Percentiles rank a stretch among this genome's conserved stretches.
phyloP scores from a whole-genome alignment of 2,329 filamentous ascomycete genomes.

The Hypomyces rosellus region DNA sequence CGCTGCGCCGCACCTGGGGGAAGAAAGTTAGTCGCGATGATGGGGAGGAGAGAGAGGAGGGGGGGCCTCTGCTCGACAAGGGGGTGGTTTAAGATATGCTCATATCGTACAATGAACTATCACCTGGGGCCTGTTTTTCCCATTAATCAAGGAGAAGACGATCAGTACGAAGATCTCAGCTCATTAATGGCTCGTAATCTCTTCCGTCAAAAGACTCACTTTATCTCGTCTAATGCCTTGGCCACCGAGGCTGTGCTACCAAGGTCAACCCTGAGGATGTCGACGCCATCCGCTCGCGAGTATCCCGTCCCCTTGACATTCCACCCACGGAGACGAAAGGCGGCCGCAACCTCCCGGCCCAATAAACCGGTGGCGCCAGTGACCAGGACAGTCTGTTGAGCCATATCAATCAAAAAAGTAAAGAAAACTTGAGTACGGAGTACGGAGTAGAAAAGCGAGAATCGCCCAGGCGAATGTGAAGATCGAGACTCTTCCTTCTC shows the following conservation, averaged over 20 bases:
- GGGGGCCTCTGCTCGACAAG: not conserved
- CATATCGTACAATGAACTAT: conserved; percentile 12
- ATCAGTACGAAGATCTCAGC: not conserved
- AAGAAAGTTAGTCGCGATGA: conserved; percentile 15
- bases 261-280: conserved; percentile 57
- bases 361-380: conserved; percentile 83
- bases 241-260: conserved; percentile 40
- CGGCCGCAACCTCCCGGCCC: conserved; percentile 68
- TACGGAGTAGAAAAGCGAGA: no score
- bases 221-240: conserved; percentile 44
- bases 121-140: conserved; percentile 6
- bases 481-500: not conserved
- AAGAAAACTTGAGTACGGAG: no score
- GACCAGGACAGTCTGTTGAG: conserved; percentile 53
- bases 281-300: conserved; percentile 64
- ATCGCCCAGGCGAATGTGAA: no score
- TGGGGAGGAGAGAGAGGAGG: no score
- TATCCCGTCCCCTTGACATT: conserved; percentile 66
- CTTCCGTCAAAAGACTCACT: conserved; percentile 36
- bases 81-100: not conserved
- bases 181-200: not conserved
- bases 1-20: conserved; percentile 72
- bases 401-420: conserved; percentile 3
- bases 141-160: not conserved
- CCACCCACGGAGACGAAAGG: conserved; percentile 59